Base-by-base conservation (phyloP, 208 protist species). In the Crithidia mellificae region DNA sequence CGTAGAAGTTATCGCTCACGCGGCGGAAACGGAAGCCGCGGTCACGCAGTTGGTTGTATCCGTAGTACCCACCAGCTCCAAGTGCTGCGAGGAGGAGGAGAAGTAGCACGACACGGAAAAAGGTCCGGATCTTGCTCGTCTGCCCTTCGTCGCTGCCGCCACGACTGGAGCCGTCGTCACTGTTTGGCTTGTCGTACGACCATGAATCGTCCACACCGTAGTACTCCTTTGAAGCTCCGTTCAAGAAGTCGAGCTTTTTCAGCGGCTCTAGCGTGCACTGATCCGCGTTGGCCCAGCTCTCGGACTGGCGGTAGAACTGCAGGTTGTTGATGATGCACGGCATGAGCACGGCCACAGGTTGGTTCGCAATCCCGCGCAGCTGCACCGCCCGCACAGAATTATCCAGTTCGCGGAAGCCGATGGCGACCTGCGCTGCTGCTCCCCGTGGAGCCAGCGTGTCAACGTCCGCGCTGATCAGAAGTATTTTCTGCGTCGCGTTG, bases 1-100 rank as follows among this genome's bases (percentile, higher is more conserved):
- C 69, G 68, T 83, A 88, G 34, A 88, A 84, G 58, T 88, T 75
- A 63, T 84, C 82, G 7, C 72, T 84, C 29, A 82, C 41, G n/a
- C 68, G 65, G 14, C 47, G 51, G 58, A 64, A 67, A 20, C 32
- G 61, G 24, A 72, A 68, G 14, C 62, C 63, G 55, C 38, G 50
- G 4, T 29, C 29, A 12, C 51, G 43, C 12, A 69, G 6, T 56
- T 72, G 66, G 24, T 51, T 41, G 39, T 65, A 73, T 7, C 15
- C 62, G 20, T 55, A 66, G 27, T 52, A 74, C 4, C 19, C 61
- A 5, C 27, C 67, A 1, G 68, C 55, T 6, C 30, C 58, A 11
- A 80, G 15, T 5, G 47, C 52, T 0, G 43, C 51, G 29, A 73
- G 20, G 34, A 74, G 6, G 32, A 73, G 17, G 6, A 78, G 34